phyloP scores from a whole-genome alignment of 2,329 filamentous ascomycete species.

The Zasmidium citrigriseum region DNA sequence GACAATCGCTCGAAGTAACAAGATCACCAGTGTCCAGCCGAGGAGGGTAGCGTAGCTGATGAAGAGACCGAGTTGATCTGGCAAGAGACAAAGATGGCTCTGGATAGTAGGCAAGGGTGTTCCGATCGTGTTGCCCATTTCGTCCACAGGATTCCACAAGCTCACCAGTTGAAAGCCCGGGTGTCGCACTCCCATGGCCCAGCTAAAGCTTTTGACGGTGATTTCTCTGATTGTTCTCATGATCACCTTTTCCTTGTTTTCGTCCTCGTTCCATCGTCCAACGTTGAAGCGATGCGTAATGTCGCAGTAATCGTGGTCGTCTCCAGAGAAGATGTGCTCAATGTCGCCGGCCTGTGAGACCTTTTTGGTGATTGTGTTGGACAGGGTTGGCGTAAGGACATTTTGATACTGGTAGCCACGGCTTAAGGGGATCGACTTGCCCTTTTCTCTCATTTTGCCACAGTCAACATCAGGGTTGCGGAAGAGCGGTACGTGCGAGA shows the following conservation, averaged over 20 bases:
- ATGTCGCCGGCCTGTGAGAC: slow-evolving; percentile 67
- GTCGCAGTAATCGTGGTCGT: slow-evolving; percentile 98
- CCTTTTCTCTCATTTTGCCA: slow-evolving; percentile 81
- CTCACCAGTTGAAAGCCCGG: slow-evolving; percentile 88
- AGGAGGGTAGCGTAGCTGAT: slow-evolving; percentile 72
- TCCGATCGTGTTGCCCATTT: slow-evolving; percentile 34
- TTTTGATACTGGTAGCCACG: slow-evolving; percentile 96
- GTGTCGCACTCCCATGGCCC: slow-evolving; percentile 90
- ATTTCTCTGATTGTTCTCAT: slow-evolving; percentile 64
- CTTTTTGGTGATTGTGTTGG: slow-evolving; percentile 71
- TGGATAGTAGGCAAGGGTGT: slow-evolving; percentile 64
- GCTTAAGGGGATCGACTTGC: slow-evolving; percentile 76
- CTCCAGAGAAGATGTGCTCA: slow-evolving; percentile 85
- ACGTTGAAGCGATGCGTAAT: slow-evolving; percentile 65
- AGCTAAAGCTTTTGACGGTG: slow-evolving; percentile 91
- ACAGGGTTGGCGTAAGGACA: slow-evolving; percentile 76
- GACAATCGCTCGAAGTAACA: slow-evolving; percentile 48
- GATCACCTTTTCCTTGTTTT: slow-evolving; percentile 54
- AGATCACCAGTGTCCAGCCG: slow-evolving; percentile 51
- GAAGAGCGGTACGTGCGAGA: slow-evolving; percentile 90
- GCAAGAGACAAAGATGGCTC: slow-evolving; percentile 86
- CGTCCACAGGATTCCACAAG: slow-evolving; percentile 86
- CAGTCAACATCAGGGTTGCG: slow-evolving; percentile 81
- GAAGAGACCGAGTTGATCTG: slow-evolving; percentile 83
- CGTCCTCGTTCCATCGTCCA: slow-evolving; percentile 18